phyloP scores from a whole-genome alignment of 306 rosid genomes.

The Mimosa bimucronata region DNA sequence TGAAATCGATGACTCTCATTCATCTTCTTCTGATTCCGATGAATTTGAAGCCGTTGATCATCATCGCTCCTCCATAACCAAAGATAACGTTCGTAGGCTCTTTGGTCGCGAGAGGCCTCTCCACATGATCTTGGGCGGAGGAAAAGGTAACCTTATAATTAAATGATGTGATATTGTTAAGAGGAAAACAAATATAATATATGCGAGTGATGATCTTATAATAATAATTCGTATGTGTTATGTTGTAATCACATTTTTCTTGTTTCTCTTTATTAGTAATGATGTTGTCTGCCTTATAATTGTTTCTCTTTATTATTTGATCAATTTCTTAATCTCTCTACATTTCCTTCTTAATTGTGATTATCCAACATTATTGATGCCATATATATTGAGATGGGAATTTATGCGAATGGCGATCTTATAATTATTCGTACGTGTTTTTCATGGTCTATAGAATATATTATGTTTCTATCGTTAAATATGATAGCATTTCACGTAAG shows the following conservation, averaged over 20 bases:
- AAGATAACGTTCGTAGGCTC: slow-evolving; percentile 43
- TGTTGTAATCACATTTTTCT: no score
- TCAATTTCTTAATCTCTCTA: no score
- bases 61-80: background rate
- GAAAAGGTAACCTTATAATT: slow-evolving; percentile 48
- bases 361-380: no score
- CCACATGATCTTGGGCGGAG: slow-evolving; percentile 67
- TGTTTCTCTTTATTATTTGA: no score
- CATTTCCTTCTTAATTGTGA: no score
- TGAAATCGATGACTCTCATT: background rate
- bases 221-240: no score
- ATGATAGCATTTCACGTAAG: background rate
- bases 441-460: background rate
- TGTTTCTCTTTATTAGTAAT: no score
- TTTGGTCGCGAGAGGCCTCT: slow-evolving; percentile 67
- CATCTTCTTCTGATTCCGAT: slow-evolving; percentile 30
- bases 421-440: background rate
- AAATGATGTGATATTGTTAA: background rate
- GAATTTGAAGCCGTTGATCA: slow-evolving; percentile 19
- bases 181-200: no score
- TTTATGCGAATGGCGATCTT: background rate
- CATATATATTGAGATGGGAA: background rate
- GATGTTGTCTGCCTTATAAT: no score
- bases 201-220: no score
- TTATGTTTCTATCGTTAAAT: background rate